Percentiles rank a stretch among this genome's conserved stretches.
phyloP scores from a whole-genome alignment of 768 basidiomycete species.

The Hemileccinum rubropunctum region DNA sequence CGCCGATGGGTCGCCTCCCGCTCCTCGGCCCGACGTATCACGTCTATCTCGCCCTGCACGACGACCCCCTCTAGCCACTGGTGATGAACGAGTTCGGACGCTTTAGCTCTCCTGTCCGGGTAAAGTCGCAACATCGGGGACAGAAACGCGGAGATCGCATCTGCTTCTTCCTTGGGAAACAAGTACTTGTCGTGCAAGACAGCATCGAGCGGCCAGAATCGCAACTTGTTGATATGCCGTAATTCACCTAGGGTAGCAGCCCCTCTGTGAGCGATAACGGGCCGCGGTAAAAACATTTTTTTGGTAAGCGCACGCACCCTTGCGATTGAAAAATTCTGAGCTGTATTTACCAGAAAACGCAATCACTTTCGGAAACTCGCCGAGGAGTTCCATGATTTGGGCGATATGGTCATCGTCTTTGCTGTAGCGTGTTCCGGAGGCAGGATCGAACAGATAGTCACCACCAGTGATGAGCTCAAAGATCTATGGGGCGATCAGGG shows the following conservation, averaged over 20 bases:
- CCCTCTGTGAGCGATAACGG: background rate
- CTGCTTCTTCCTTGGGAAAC: slow-evolving; percentile 80
- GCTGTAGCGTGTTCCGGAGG: slow-evolving; percentile 89
- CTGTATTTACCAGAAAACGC: slow-evolving; percentile 92
- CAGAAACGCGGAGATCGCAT: slow-evolving; percentile 76
- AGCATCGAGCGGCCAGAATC: slow-evolving; percentile 82
- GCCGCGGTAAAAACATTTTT: too few relatives aligned
- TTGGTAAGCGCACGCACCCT: slow-evolving; percentile 52
- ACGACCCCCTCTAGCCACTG: slow-evolving; percentile 82
- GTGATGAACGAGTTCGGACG: slow-evolving; percentile 82
- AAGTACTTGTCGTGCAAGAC: slow-evolving; percentile 95
- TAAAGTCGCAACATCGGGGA: slow-evolving; percentile 87
- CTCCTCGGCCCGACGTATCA: slow-evolving; percentile 63
- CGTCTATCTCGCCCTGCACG: slow-evolving; percentile 89
- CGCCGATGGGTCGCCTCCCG: slow-evolving; percentile 37
- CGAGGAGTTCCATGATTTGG: slow-evolving; percentile 95
- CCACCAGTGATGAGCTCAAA: slow-evolving; percentile 97
- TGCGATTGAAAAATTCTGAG: slow-evolving; percentile 93
- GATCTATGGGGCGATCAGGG: slow-evolving; percentile 44
- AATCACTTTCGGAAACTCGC: slow-evolving; percentile 80
- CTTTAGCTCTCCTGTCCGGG: slow-evolving; percentile 86
- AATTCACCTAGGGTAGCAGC: slow-evolving; percentile 58
- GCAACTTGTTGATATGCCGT: slow-evolving; percentile 89
- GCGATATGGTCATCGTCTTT: slow-evolving; percentile 98
- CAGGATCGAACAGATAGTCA: slow-evolving; percentile 97